Conservation (phyloP, 108 stramenopile genomes). For the Pinguiococcus pyrenoidosus region DNA sequence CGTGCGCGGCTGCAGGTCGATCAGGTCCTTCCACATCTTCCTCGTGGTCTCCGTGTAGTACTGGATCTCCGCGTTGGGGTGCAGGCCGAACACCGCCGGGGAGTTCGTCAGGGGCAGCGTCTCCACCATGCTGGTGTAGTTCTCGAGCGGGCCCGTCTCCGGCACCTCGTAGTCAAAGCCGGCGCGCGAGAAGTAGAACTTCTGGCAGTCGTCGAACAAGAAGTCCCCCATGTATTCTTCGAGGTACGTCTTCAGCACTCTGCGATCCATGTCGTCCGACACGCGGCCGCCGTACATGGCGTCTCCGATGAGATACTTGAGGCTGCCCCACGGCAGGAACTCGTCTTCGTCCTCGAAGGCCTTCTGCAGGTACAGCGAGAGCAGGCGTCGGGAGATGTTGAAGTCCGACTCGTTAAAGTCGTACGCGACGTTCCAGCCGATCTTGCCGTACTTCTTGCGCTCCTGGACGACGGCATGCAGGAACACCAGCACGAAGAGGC, state of each 20-base stretch:
- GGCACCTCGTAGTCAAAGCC: constrained; percentile 49
- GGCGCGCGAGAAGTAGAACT: constrained; percentile 45
- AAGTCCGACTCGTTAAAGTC: constrained; percentile 58
- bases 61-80: constrained; percentile 59
- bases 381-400: constrained; percentile 38
- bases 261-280: constrained; percentile 51
- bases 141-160: constrained; percentile 24
- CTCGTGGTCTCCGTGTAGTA: constrained; percentile 48
- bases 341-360: constrained; percentile 48
- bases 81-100: constrained; percentile 55
- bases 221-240: constrained; percentile 63
- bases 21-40: constrained; percentile 45
- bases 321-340: constrained; percentile 51
- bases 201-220: constrained; percentile 51
- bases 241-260: constrained; percentile 48
- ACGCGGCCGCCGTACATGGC: constrained; percentile 62
- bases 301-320: constrained; percentile 54
- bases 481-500: constrained; percentile 48
- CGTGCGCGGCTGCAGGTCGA: constrained; percentile 42
- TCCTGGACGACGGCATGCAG: constrained; percentile 56
- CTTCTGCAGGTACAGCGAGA: constrained; percentile 44
- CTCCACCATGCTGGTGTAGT: constrained; percentile 37
- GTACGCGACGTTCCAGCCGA: constrained; percentile 56
- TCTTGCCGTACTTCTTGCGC: constrained; percentile 55
- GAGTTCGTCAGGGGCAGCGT: constrained; percentile 43